phyloP scores from a whole-genome alignment of 2,329 filamentous ascomycete genomes.

The Cytospora paraplurivora region DNA sequence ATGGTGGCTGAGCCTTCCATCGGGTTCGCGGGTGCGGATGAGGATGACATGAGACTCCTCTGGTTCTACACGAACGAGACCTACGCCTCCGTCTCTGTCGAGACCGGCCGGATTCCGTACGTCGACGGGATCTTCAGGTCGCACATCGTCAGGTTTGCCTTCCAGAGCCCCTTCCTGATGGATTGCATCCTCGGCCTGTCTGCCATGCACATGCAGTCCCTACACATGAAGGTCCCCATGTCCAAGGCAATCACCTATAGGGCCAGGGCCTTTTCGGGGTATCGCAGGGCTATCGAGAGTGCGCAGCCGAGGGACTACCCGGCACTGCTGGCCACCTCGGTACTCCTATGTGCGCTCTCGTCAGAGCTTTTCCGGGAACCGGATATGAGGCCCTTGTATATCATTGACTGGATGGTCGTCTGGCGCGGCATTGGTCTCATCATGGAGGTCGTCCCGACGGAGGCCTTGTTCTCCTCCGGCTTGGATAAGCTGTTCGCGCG shows the following conservation, averaged over 20 bases:
- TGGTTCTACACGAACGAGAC: slow-evolving; percentile 57
- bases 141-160: slow-evolving; percentile 52
- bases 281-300: slow-evolving; percentile 52
- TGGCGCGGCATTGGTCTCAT: slow-evolving; percentile 58
- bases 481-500: slow-evolving; percentile 52
- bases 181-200: slow-evolving; percentile 55
- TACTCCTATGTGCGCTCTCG: slow-evolving; percentile 54
- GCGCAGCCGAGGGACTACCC: slow-evolving; percentile 50
- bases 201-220: slow-evolving; percentile 50
- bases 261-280: slow-evolving; percentile 53
- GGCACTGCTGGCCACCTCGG: slow-evolving; percentile 53
- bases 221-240: slow-evolving; percentile 43
- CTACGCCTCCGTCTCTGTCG: slow-evolving; percentile 49
- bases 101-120: slow-evolving; percentile 38
- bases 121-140: slow-evolving; percentile 49
- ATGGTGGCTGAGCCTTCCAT: slow-evolving; percentile 42
- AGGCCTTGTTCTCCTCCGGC: slow-evolving; percentile 43
- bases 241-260: slow-evolving; percentile 48
- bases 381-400: slow-evolving; percentile 48
- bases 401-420: slow-evolving; percentile 58
- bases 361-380: slow-evolving; percentile 54
- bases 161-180: slow-evolving; percentile 57
- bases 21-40: slow-evolving; percentile 39
- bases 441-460: slow-evolving; percentile 42
- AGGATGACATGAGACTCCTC: slow-evolving; percentile 54